phyloP scores from a whole-genome alignment of 2,329 filamentous ascomycete genomes.

The Diplodia mutila region DNA sequence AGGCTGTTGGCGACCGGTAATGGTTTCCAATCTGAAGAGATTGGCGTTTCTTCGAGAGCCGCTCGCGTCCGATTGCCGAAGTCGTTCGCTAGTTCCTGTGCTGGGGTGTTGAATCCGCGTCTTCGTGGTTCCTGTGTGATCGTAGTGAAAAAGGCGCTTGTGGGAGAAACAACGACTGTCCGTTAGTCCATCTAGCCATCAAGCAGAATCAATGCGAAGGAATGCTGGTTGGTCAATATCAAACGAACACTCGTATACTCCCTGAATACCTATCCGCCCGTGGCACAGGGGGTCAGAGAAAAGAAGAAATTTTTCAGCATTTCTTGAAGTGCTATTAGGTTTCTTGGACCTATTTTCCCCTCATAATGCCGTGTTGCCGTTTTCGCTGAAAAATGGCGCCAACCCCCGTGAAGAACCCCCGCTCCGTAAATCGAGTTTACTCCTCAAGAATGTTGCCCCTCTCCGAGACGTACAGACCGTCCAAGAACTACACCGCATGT shows the following conservation, averaged over 20 bases:
- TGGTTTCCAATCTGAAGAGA: neutral
- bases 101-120: neutral
- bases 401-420: conserved; percentile 27
- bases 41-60: neutral
- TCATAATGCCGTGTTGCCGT: conserved; percentile 27
- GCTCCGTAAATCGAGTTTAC: conserved; percentile 31
- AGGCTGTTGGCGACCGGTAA: neutral
- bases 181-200: neutral
- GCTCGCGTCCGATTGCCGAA: neutral
- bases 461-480: conserved; percentile 99
- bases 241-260: neutral
- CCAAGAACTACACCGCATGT: conserved; percentile 75
- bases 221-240: conserved; percentile 3
- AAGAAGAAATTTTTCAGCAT: conserved; percentile 27
- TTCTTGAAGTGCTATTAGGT: conserved; percentile 26
- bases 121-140: neutral
- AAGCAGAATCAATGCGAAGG: neutral
- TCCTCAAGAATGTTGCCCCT: conserved; percentile 89
- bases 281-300: conserved; percentile 18
- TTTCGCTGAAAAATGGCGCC: conserved; percentile 27
- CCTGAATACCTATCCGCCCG: conserved; percentile 7
- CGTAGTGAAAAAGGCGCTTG: neutral
- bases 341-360: conserved; percentile 25
- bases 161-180: neutral
- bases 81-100: neutral